Conservation (phyloP, 129 eudicot genomes). For the Lactuca sativa region DNA sequence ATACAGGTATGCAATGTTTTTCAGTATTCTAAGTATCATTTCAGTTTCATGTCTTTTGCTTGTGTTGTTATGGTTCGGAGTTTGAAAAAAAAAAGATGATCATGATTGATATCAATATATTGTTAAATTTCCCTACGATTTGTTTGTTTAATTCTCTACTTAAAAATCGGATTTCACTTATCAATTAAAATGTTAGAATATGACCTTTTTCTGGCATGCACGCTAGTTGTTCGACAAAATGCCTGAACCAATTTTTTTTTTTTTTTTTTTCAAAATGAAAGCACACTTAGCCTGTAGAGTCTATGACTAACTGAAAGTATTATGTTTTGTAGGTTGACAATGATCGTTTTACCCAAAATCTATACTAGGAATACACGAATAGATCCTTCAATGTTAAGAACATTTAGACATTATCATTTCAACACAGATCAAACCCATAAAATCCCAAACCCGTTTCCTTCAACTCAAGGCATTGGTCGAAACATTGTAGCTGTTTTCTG, state of each 20-base stretch:
- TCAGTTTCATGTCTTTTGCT: neutral
- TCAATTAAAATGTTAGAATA: too few relatives aligned
- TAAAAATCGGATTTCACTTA: too few relatives aligned
- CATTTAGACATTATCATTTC: conserved; percentile 27
- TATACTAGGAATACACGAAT: neutral
- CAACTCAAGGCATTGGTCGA: conserved; percentile 19
- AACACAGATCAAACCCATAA: conserved; percentile 14
- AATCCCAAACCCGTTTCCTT: conserved; percentile 29
- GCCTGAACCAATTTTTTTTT: neutral
- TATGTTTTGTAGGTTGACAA: conserved; percentile 25
- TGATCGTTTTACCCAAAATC: conserved; percentile 23
- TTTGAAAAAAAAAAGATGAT: neutral
- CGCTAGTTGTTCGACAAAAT: neutral
- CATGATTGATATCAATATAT: neutral
- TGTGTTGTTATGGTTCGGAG: neutral
- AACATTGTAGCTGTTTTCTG: conserved; percentile 71
- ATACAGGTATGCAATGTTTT: neutral
- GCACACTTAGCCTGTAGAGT: neutral
- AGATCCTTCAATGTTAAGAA: conserved; percentile 17
- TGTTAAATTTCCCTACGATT: neutral
- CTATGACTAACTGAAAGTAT: conserved; percentile 7
- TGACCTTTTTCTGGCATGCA: neutral
- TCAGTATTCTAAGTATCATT: too few relatives aligned
- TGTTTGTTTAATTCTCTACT: too few relatives aligned
- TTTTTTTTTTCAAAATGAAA: too few relatives aligned